Evolutionary conservation across 2,329 filamentous ascomycete species (phyloP), one percentile per base, ranked within the genome.

Genomic region (Penicillium digitatum): DNA sequence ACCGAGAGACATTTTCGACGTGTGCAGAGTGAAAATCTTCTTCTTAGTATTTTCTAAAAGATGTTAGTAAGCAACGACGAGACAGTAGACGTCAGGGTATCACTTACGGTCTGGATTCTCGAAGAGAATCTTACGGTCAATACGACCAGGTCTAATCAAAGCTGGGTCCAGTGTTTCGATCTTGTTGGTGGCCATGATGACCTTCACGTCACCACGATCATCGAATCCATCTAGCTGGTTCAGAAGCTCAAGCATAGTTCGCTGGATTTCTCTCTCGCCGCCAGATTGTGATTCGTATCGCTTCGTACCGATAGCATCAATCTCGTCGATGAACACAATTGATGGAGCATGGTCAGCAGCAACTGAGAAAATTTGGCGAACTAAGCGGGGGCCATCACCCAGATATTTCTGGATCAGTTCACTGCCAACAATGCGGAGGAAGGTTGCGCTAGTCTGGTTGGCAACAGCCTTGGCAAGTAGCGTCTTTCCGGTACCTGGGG

Each of bases 181-280:
- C 84, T 99, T 99, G 86, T 99, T 99, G 64, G 94, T 99, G 12
- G 94, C 95, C 92, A 99, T 97, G 74, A 99, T 93, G 59, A 99
- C 94, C 81, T 99, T 99, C 76, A 99, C 93, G 72, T 99, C 94
- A 65, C 94, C 95, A 58, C 94, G 89, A 75, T 99, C 95, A 71
- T 99, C 94, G 77, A 99, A 99, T 68, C 94, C 94, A 72, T 99
- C 94, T 9, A 99, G 86, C 79, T 99, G 94, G 77, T 99, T 99
- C 39, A 99, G 86, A 52, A 99, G 84, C 72, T 99, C 94, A 75
- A 99, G 79, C 94, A 99, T 99, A 46, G 94, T 99, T 74, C 94
- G 87, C 79, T 99, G 94, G 37, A 99, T 90, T 75, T 99, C 94
- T 64, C 93, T 88, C 75, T 99, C 94, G 72, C 95, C 94, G 60